Percentiles rank a stretch among this genome's conserved stretches.
These are phyloP conservation scores for Quercus bicolor DNA, from an alignment of 306 rosid genomes.

Conservation along the genomic window DNA sequence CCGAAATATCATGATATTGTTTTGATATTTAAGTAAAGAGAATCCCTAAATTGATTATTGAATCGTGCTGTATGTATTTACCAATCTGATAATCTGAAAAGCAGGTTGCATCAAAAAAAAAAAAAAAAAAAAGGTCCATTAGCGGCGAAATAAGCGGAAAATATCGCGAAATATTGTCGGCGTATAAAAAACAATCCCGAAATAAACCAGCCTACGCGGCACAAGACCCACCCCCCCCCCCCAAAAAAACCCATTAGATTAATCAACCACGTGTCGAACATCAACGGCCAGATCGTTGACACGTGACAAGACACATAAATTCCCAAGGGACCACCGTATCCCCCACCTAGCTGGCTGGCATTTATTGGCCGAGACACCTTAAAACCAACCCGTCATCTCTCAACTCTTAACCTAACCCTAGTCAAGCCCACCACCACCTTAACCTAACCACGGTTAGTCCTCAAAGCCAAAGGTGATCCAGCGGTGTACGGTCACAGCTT, in stretches of 20 bases:
- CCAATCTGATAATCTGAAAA: neutral
- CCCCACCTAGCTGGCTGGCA: conserved; percentile 41
- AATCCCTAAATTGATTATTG: no score
- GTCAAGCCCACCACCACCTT: no score
- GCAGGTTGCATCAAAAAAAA: no score
- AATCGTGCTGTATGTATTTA: no score
- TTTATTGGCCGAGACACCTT: conserved; percentile 37
- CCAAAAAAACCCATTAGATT: neutral
- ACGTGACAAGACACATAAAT: conserved; percentile 15
- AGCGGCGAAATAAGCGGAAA: neutral
- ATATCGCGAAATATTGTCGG: conserved; percentile 72
- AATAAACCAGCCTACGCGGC: conserved; percentile 2
- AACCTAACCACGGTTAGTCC: neutral
- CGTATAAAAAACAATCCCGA: conserved; percentile 10
- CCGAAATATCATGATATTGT: no score
- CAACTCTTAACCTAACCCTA: neutral
- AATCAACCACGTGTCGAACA: neutral
- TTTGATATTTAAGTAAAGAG: neutral
- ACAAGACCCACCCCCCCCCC: neutral
- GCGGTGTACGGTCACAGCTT: no score
- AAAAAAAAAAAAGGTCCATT: no score
- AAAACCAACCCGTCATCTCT: no score
- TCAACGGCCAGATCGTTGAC: neutral
- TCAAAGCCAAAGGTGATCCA: no score
- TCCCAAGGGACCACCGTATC: conserved; percentile 21